phyloP scores from a whole-genome alignment of 768 basidiomycete species.

The Crassisporium funariophilum region DNA sequence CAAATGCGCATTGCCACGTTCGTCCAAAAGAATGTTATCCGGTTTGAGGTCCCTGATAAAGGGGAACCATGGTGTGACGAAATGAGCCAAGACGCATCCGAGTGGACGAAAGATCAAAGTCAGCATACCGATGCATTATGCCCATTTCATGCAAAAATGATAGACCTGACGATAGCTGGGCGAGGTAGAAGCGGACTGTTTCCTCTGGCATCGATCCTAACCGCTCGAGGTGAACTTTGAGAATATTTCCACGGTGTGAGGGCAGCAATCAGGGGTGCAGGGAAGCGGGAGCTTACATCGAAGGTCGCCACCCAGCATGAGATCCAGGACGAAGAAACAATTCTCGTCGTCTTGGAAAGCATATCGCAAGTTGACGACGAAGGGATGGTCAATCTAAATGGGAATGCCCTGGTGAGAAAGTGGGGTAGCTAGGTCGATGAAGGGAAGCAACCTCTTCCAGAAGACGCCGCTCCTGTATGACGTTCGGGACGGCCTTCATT shows the following conservation, averaged over 20 bases:
- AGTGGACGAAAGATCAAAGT: constrained; percentile 18
- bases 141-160: constrained; percentile 89
- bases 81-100: constrained; percentile 16
- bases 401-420: constrained; percentile 4
- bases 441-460: constrained; percentile 80
- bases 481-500: constrained; percentile 97
- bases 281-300: constrained; percentile 62
- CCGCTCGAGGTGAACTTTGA: constrained; percentile 84
- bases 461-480: constrained; percentile 92
- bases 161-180: constrained; percentile 86
- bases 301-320: constrained; percentile 95
- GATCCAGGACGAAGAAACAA: constrained; percentile 96
- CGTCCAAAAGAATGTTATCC: constrained; percentile 96
- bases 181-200: constrained; percentile 84
- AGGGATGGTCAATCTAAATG: constrained; percentile 88
- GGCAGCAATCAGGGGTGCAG: constrained; percentile 5
- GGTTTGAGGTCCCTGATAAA: constrained; percentile 86
- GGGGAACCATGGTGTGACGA: constrained; percentile 11
- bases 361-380: constrained; percentile 92
- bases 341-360: constrained; percentile 99
- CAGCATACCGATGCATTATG: constrained; percentile 91
- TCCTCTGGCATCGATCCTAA: constrained; percentile 75
- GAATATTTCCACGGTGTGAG: constrained; percentile 5
- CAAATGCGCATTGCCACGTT: constrained; percentile 92
- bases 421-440: neutral